Conservation (phyloP, 2,329 filamentous ascomycete species). For the Neofusicoccum parvum region DNA sequence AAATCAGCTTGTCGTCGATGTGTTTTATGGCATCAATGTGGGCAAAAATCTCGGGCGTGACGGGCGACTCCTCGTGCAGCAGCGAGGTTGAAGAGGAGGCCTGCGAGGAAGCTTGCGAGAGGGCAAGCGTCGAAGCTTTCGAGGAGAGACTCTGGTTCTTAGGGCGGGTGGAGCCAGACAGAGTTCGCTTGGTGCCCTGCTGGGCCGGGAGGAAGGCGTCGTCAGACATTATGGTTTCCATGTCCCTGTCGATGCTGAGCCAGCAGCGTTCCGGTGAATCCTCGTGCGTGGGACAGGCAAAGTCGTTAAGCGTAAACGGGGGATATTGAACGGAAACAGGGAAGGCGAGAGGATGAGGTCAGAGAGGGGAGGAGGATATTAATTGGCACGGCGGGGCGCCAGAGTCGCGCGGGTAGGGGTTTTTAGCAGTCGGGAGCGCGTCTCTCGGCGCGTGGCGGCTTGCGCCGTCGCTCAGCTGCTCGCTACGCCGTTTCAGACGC, state of each 20-base stretch:
- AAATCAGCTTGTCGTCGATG: constrained; percentile 42
- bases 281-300: background rate
- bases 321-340: background rate
- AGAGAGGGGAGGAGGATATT: constrained; percentile 6
- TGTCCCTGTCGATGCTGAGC: background rate
- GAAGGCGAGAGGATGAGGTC: background rate
- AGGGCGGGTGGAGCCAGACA: constrained; percentile 8
- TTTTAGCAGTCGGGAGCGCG: background rate
- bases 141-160: background rate
- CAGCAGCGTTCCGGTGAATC: background rate
- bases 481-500: constrained; percentile 16
- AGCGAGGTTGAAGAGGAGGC: background rate
- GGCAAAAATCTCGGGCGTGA: constrained; percentile 41
- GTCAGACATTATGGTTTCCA: background rate
- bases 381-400: background rate
- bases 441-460: background rate
- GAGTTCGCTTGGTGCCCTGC: constrained; percentile 15
- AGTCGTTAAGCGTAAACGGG: background rate
- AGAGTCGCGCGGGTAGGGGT: background rate
- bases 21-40: constrained; percentile 44
- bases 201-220: background rate
- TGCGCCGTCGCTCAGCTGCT: background rate
- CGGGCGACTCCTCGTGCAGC: constrained; percentile 3
- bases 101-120: constrained; percentile 32
- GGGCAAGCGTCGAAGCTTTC: background rate